Base-by-base conservation (phyloP, 2,329 filamentous ascomycete species). In the Colletotrichum sp. region DNA sequence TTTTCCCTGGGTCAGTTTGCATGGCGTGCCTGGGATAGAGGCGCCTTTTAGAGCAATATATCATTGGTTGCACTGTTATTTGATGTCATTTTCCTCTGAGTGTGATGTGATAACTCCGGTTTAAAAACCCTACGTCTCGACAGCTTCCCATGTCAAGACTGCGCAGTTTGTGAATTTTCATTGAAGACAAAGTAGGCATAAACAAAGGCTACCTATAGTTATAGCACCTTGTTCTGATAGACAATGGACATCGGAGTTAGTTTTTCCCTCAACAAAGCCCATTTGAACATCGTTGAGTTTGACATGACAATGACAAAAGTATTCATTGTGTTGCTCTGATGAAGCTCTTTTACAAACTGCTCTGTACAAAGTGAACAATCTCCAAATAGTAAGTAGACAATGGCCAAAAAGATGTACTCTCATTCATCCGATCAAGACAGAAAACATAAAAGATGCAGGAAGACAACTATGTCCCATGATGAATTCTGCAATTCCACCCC, bases 11-110 rank as follows among this genome's bases (percentile, higher is more conserved):
- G 6, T 52, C 24, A 12, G 15, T 24, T 30, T n/a, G 63, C 63
- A 66, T 66, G 34, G 63, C 36, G 36, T 66, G 63, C 63, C 24
- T 52, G 43, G 30, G 63, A 66, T 66, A 66, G 63, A 66, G 63
- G 24, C 34, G 36, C 63, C 63, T 43, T 28, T 32, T 66, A 43
- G 21, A 66, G 10, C 8, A 28, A 43, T 21, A 48, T 15, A 43
- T 66, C 12, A 26, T 28, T 60, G 12, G n/a, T 52, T 52, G n/a
- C 24, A 60, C 28, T 60, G 18, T 13, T 32, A 26, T 30, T 60
- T 6, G n/a, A 30, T 12, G 6, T 2, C 6, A 1, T 5, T 5
- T 52, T 52, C 10, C 43, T 52, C 43, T 52, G 43, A 1, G n/a
- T 52, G 43, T 52, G 43, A 21, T 7, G 6, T 21, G 6, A 3